Evolutionary conservation across 2,329 filamentous ascomycete species (phyloP), one percentile per base, ranked within the genome.

Genomic region (Alternaria brassicae): DNA sequence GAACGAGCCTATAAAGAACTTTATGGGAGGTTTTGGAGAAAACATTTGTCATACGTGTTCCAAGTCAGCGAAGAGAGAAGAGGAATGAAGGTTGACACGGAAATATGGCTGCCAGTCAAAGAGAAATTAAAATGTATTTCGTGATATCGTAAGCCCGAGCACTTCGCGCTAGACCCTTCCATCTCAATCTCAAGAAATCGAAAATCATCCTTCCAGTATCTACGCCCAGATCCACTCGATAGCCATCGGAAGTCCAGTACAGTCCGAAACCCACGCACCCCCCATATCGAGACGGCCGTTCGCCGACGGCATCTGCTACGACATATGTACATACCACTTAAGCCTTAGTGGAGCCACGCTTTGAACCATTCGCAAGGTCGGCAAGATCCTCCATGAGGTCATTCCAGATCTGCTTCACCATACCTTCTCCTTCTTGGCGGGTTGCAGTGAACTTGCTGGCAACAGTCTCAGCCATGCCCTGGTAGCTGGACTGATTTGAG

Each of bases 401-500:
- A 40, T 63, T 74, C 80, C 80, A 84, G 36, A 84, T 67, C 71
- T 80, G 78, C 62, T 76, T 80, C 27, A 80, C 74, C 68, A 79
- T 77, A 15, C 79, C 72, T 21, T 76, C 77, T 60, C 78, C 75
- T 66, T 80, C 76, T 44, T 78, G 79, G n/a, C 79, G 74, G 21
- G 77, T 77, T 45, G 75, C 69, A 10, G 62, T 53, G 36, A 73
- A 44, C 40, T 61, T 69, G n/a, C 25, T 65, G 3, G 72, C 72
- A 71, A 85, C 81, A 12, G 78, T 74, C 60, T 85, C 83, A 21
- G 85, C 84, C 71, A 88, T 77, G 40, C 82, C 81, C 71, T 87
- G 84, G 61, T 88, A 82, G 34, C 86, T 82, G 42, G 85, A 75
- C 12, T 82, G 77, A 71, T 83, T 80, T 61, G 84, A 85, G 69